Evolutionary conservation across 345 rosid genomes (phyloP), one percentile per base, ranked within the genome.

Genomic region (Camelina sativa): DNA sequence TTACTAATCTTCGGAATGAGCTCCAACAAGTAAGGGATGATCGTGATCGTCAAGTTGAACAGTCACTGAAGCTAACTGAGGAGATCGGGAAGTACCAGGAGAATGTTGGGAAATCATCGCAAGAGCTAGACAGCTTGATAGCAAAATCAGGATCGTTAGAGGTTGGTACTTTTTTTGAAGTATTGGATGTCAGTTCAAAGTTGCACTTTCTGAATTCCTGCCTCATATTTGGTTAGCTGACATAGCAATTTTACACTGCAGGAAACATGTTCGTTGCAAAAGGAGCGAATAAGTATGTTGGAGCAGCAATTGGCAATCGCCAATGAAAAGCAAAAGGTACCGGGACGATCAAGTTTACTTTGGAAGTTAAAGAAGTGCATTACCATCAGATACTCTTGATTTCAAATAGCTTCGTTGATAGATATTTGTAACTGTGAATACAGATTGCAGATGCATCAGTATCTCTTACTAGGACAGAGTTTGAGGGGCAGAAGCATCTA

Each of bases 201-300:
- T 53, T 51, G 23, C 7, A 8, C 37, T 19, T 55, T 43, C 20
- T 2, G 32, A 37, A 19, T 67, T 9, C 34, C 11, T 62, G 23
- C 1, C 44, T 40, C 64, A 62, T 37, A 16, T 65, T 20, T 69
- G 34, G 61, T 63, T 38, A 13, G 28, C 28, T 75, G 48, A 75
- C 59, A 65, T 4, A 56, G 25, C 72, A 47, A 58, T 34, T 41
- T 71, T 72, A 32, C 22, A 12, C 60, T 80, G 74, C 78, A 94
- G 99, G 97, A 92, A 61, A 90, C 89, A 32, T 89, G 98, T 74
- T 86, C 87, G 30, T 86, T 90, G 52, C 97, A 91, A 77, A 85
- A 81, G 60, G 88, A 88, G 80, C 95, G 84, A 19, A 83, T 94
- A 82, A 30, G 69, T 11, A 63, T 84, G 32, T 40, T 91, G 67